Conservation (phyloP, 179 eudicot species). For the Dionaea muscipula region DNA sequence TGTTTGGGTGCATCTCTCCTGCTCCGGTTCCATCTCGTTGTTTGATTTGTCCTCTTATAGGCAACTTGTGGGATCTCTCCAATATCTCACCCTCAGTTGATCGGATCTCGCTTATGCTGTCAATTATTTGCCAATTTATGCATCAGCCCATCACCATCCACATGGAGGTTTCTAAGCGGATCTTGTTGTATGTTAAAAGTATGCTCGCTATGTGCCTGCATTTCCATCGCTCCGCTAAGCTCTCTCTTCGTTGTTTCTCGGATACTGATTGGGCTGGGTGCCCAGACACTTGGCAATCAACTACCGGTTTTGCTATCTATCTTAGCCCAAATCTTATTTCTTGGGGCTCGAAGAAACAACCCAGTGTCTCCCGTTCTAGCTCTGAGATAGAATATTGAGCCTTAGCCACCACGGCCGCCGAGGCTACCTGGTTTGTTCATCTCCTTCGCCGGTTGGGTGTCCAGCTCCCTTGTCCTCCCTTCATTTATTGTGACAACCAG, state of each 20-base stretch:
- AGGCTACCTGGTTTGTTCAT: neutral
- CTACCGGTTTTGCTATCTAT: neutral
- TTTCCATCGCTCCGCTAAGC: neutral
- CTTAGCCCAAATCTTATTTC: neutral
- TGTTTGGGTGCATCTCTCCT: too few relatives aligned
- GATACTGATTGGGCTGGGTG: slow-evolving; percentile 1
- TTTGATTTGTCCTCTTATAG: too few relatives aligned
- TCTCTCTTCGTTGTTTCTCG: neutral
- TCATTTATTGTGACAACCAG: neutral
- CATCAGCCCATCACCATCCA: too few relatives aligned
- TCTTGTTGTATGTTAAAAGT: neutral
- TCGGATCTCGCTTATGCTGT: too few relatives aligned
- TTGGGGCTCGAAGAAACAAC: neutral
- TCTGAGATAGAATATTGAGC: neutral
- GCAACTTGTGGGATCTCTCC: too few relatives aligned
- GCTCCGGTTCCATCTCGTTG: too few relatives aligned
- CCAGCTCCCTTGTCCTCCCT: too few relatives aligned
- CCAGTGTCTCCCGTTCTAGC: neutral
- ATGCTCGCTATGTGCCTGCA: neutral
- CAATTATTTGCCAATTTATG: too few relatives aligned
- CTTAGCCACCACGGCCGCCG: neutral
- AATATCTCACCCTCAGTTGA: too few relatives aligned
- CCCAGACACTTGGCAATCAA: too few relatives aligned
- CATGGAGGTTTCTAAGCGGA: neutral
- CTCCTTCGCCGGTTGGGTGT: neutral